These are phyloP conservation scores for Pseudogymnoascus sp. DNA, from an alignment of 2,329 filamentous ascomycete species.

Conservation along the genomic window DNA sequence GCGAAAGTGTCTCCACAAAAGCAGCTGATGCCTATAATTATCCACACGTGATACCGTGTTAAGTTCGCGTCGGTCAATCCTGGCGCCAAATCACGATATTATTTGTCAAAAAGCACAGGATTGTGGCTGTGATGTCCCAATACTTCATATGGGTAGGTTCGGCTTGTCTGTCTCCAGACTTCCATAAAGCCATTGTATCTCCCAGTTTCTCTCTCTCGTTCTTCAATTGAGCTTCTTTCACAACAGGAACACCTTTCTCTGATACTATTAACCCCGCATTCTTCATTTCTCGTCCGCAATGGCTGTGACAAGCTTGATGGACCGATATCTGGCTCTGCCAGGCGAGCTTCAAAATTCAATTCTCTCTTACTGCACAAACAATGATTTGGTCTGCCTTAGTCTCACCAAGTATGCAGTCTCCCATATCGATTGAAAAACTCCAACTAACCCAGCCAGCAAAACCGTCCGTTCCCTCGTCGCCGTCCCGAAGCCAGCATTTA, in stretches of 20 bases:
- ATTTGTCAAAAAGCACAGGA: background rate
- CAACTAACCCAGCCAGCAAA: background rate
- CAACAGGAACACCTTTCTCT: background rate
- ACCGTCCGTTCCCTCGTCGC: background rate
- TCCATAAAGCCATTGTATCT: background rate
- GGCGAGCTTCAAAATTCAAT: background rate
- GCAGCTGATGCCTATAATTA: slow-evolving; percentile 4
- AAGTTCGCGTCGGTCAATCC: background rate
- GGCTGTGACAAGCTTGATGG: background rate
- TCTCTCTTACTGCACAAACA: background rate
- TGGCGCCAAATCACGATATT: background rate
- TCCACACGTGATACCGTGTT: background rate
- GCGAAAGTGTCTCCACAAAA: background rate
- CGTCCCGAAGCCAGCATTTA: background rate
- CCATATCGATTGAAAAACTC: background rate
- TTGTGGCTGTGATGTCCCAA: background rate
- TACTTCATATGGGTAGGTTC: slow-evolving; percentile 1
- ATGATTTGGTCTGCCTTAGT: background rate
- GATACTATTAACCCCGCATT: background rate
- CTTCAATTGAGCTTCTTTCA: background rate
- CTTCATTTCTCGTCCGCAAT: background rate
- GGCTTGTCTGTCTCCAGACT: background rate
- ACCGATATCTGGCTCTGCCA: slow-evolving; percentile 4
- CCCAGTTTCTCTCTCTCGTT: background rate
- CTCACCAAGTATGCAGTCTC: background rate